A percentile compares a stretch with the other conserved stretches of the same genome.
phyloP scores from a whole-genome alignment of 352 stramenopile genomes.

The Nothophytophthora sp. region DNA sequence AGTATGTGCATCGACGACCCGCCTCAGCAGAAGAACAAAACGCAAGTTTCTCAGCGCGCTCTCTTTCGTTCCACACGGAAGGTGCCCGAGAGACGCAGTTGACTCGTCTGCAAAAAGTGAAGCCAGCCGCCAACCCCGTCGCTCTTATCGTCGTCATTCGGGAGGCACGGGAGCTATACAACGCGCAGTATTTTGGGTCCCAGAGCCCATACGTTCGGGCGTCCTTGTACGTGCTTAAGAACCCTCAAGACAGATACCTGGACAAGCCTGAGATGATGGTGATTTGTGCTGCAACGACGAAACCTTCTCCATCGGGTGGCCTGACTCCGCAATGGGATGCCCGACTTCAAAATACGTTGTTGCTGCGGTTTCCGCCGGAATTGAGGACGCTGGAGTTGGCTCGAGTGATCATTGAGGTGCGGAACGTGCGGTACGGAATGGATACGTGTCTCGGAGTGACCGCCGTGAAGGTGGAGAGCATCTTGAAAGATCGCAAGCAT shows the following conservation, averaged over 20 bases:
- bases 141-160: constrained; percentile 82
- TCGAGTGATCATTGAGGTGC: constrained; percentile 85
- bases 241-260: constrained; percentile 72
- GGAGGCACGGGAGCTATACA: constrained; percentile 80
- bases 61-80: constrained; percentile 64
- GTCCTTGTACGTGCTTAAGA: constrained; percentile 85
- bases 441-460: constrained; percentile 85
- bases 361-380: constrained; percentile 72
- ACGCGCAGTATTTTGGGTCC: constrained; percentile 83
- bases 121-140: constrained; percentile 75
- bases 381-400: constrained; percentile 62
- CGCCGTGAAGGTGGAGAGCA: constrained; percentile 79
- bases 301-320: constrained; percentile 75
- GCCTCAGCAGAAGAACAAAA: constrained; percentile 43
- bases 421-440: constrained; percentile 83
- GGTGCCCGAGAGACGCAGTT: constrained; percentile 46
- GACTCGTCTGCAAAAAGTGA: constrained; percentile 74
- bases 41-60: constrained; percentile 63
- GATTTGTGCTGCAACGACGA: constrained; percentile 77
- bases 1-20: constrained; percentile 72
- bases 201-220: constrained; percentile 86
- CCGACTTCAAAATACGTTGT: constrained; percentile 77
- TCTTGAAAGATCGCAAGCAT: constrained; percentile 74
- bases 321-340: constrained; percentile 74
- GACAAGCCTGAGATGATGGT: constrained; percentile 80